phyloP scores from a whole-genome alignment of 2,329 filamentous ascomycete genomes.

The Aspergillus amoenus region DNA sequence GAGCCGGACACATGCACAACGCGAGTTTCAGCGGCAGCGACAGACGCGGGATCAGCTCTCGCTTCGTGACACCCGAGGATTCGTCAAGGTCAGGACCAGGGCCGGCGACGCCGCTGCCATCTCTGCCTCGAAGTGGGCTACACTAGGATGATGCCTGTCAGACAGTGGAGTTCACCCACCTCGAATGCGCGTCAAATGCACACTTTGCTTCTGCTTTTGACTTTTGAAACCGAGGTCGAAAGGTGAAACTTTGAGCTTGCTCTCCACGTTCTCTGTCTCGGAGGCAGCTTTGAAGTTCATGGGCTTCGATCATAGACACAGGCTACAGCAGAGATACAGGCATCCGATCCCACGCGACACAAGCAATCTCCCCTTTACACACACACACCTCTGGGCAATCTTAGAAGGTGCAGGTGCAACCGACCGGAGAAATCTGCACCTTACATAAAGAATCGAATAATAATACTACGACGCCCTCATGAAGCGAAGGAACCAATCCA shows the following conservation, averaged over 20 bases:
- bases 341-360: conserved; percentile 2
- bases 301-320: neutral
- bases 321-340: neutral
- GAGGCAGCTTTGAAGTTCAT: neutral
- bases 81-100: neutral
- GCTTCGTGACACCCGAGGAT: neutral
- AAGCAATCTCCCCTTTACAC: neutral
- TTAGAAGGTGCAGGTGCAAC: neutral
- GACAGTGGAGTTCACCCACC: neutral
- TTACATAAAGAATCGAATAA: too few species aligned
- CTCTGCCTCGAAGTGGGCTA: neutral
- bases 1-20: neutral
- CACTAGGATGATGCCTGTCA: neutral
- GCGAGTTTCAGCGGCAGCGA: neutral
- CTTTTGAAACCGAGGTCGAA: neutral
- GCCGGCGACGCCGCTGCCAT: neutral
- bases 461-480: neutral
- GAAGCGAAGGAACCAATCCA: neutral
- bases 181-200: neutral
- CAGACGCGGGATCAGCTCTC: neutral
- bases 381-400: too few species aligned
- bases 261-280: neutral
- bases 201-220: neutral
- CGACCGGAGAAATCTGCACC: neutral
- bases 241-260: neutral